Evolutionary conservation across 441 rosid species (phyloP), one percentile per base, ranked within the genome.

Genomic region (Lepidium campestre): DNA sequence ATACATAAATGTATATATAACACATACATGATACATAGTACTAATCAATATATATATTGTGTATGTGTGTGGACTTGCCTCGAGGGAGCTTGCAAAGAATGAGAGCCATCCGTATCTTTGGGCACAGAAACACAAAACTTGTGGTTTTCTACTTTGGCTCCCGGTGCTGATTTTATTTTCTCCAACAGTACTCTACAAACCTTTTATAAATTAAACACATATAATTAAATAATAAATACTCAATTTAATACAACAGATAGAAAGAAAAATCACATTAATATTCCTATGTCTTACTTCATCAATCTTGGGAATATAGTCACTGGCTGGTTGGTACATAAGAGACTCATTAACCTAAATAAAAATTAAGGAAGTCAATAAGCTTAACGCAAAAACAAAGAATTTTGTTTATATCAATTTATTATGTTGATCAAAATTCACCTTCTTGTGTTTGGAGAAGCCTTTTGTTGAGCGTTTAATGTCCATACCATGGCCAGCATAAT

Each of bases 401-500:
- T 54, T 45, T 55, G 8, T 54, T 47, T 72, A 18, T 79, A n/a
- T 14, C 10, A 50, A 7, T 39, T 39, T 27, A 36, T 57, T 31
- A 64, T 76, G 61, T 50, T 39, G 42, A 32, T 23, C 12, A 37
- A 48, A 52, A 66, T 35, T 75, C 10, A 85, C 96, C 81, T 80
- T 81, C 75, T 81, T 80, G 80, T 75, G 57, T 65, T 76, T 77
- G 67, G 88, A 81, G 64, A 61, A 67, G 44, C 90, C 83, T 75
- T 82, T 85, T 49, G 83, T 76, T 50, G 99, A 97, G 6, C 96
- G 97, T 77, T 80, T 86, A 44, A 94, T 94, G 88, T 94, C 99
- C 99, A 94, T 94, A 27, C 99, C 99, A 74, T 94, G 99, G 81
- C 99, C 99, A 36, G 99, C 99, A 65, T 93, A 93, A 80, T 93